A percentile compares a stretch with the other conserved stretches of the same genome.
Conservation (phyloP, 495 filamentous ascomycete species). For the Thozetella sp. region DNA sequence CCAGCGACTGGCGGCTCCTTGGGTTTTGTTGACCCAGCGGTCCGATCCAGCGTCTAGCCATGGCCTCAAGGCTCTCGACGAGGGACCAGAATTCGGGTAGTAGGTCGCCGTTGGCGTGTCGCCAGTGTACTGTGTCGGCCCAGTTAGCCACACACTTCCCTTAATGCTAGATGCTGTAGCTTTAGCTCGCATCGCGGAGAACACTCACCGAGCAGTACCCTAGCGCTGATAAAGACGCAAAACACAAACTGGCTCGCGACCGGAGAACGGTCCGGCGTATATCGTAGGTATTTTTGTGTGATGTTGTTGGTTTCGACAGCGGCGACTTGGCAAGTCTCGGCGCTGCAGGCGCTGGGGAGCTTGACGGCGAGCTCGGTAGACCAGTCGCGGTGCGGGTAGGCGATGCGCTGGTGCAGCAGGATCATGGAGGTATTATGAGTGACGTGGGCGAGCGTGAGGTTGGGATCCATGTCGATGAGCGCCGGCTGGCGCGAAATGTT, state of each 20-base stretch:
- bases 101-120: slow-evolving; percentile 13
- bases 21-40: too few relatives aligned
- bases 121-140: neutral
- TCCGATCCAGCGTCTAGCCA: slow-evolving; percentile 16
- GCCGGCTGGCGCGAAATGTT: slow-evolving; percentile 31
- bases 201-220: slow-evolving; percentile 26
- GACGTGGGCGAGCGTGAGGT: slow-evolving; percentile 42
- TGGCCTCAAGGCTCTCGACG: slow-evolving; percentile 28
- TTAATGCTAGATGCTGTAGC: neutral
- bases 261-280: slow-evolving; percentile 20
- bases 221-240: slow-evolving; percentile 36
- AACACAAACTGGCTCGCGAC: slow-evolving; percentile 38
- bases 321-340: slow-evolving; percentile 40
- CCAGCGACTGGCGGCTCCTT: too few relatives aligned
- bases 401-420: slow-evolving; percentile 42
- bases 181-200: slow-evolving; percentile 6
- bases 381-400: slow-evolving; percentile 29
- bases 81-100: slow-evolving; percentile 31
- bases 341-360: slow-evolving; percentile 36
- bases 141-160: neutral
- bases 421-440: slow-evolving; percentile 49
- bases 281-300: slow-evolving; percentile 34
- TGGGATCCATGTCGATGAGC: slow-evolving; percentile 40
- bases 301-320: slow-evolving; percentile 38
- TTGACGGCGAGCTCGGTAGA: slow-evolving; percentile 30